Evolutionary conservation across 2,329 filamentous ascomycete genomes (phyloP).

Genomic region (Alternaria metachromatica): DNA sequence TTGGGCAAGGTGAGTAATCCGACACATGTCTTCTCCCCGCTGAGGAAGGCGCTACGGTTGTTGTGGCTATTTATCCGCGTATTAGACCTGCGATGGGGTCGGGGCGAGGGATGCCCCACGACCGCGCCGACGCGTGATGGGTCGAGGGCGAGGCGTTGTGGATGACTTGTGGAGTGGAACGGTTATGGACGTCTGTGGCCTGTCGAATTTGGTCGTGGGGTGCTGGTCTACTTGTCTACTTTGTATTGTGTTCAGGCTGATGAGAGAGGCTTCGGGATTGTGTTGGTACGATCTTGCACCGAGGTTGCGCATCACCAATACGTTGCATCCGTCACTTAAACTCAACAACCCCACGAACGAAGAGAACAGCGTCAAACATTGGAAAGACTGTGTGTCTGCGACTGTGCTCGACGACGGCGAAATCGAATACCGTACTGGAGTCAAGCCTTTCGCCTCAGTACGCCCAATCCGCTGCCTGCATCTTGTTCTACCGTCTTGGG

Average conservation of each 20-base stretch:
- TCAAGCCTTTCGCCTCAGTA: slow-evolving; percentile 12
- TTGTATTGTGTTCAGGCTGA: slow-evolving; percentile 11
- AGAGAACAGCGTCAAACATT: background rate
- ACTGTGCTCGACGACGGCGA: background rate
- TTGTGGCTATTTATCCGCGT: slow-evolving; percentile 28
- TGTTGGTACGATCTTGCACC: background rate
- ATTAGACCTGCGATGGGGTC: slow-evolving; percentile 12
- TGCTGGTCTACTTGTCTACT: background rate
- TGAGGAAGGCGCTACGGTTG: slow-evolving; percentile 19
- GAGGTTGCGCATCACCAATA: background rate
- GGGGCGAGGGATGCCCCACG: slow-evolving; percentile 20
- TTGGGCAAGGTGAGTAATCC: background rate
- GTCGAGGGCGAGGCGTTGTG: background rate
- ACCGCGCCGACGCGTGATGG: slow-evolving; percentile 13
- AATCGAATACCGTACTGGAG: slow-evolving; percentile 2
- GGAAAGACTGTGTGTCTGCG: background rate
- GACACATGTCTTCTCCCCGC: slow-evolving; percentile 11
- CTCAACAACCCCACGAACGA: background rate
- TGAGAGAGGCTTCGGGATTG: background rate
- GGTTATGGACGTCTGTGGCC: slow-evolving; percentile 1
- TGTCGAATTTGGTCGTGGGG: background rate
- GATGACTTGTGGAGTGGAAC: slow-evolving; percentile 1
- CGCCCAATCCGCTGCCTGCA: slow-evolving; percentile 5
- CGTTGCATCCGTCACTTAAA: background rate
- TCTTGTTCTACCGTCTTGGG: slow-evolving; percentile 17